A percentile compares a stretch with the other conserved stretches of the same genome.
These are phyloP conservation scores for Spergularia bocconei DNA, from an alignment of 148 eudicot genomes.

Conservation along the genomic window DNA sequence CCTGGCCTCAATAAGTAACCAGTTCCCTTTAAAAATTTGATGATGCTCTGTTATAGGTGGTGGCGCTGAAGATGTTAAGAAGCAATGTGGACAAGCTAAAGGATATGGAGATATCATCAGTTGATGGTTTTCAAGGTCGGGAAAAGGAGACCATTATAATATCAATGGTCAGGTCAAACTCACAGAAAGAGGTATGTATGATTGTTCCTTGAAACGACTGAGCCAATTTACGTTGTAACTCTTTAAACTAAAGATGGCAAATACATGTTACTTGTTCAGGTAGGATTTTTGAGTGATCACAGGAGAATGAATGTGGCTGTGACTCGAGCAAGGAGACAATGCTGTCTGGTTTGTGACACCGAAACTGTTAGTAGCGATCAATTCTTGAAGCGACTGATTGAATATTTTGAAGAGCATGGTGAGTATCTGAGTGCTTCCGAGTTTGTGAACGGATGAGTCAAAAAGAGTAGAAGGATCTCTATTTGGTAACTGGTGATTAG, in stretches of 20 bases:
- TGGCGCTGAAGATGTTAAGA: slow-evolving; percentile 65
- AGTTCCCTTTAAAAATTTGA: not conserved
- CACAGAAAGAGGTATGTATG: slow-evolving; percentile 78
- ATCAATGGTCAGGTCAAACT: slow-evolving; percentile 97
- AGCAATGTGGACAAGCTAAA: slow-evolving; percentile 67
- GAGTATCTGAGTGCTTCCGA: slow-evolving; percentile 96
- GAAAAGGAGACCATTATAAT: slow-evolving; percentile 96
- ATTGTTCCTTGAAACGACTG: not conserved
- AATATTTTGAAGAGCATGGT: slow-evolving; percentile 91
- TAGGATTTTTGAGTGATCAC: slow-evolving; percentile 85
- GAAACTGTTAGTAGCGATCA: slow-evolving; percentile 86
- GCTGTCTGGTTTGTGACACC: slow-evolving; percentile 86
- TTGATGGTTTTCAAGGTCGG: slow-evolving; percentile 98
- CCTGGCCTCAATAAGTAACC: not conserved
- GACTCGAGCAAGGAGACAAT: slow-evolving; percentile 96
- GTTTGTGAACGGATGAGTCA: slow-evolving; percentile 44
- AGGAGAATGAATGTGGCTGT: slow-evolving; percentile 99
- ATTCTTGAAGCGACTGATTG: slow-evolving; percentile 80
- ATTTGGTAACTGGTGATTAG: too few relatives aligned
- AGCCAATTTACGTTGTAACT: not conserved
- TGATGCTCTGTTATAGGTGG: slow-evolving; percentile 53
- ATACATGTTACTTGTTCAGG: slow-evolving; percentile 42
- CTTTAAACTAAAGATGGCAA: slow-evolving; percentile 3
- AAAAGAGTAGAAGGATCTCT: too few relatives aligned
- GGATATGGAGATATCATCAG: slow-evolving; percentile 90